Evolutionary conservation across 2,329 filamentous ascomycete species (phyloP).

Genomic region (Claviceps sp.): DNA sequence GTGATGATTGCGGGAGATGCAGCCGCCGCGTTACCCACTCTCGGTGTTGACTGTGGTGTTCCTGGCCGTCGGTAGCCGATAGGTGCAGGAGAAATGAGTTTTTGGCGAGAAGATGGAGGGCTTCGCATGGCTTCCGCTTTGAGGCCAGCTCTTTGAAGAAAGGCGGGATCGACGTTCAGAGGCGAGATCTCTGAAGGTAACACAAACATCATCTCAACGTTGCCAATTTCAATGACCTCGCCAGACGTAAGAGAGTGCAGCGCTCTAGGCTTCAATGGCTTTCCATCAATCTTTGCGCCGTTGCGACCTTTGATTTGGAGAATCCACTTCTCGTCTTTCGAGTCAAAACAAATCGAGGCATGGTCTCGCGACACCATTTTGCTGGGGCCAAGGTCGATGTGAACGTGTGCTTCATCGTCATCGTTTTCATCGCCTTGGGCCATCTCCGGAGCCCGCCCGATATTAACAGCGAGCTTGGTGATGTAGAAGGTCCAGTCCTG

Average conservation of each 20-base stretch:
- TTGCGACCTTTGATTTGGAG: constrained; percentile 84
- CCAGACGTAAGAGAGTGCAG: constrained; percentile 63
- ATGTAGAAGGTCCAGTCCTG: constrained; percentile 79
- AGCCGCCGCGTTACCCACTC: constrained; percentile 9
- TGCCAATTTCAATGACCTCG: constrained; percentile 80
- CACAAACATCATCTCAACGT: constrained; percentile 97
- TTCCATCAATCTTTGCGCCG: constrained; percentile 72
- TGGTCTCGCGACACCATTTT: constrained; percentile 71
- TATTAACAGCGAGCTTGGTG: constrained; percentile 59
- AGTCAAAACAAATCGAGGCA: constrained; percentile 60
- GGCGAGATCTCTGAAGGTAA: constrained; percentile 60
- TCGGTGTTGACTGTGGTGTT: constrained; percentile 39
- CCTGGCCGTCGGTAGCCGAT: constrained; percentile 46
- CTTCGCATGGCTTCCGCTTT: constrained; percentile 18
- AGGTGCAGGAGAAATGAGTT: constrained; percentile 45
- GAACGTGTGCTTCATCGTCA: constrained; percentile 42
- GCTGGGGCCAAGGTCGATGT: constrained; percentile 79
- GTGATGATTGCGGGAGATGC: constrained; percentile 23
- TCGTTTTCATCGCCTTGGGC: constrained; percentile 24
- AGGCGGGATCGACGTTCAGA: constrained; percentile 54
- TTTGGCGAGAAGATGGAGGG: constrained; percentile 22
- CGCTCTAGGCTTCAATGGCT: constrained; percentile 51
- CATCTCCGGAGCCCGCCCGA: constrained; percentile 54
- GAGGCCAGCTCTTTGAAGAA: constrained; percentile 54
- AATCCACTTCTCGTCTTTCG: constrained; percentile 61